Base-by-base conservation (phyloP, 2,329 filamentous ascomycete species). In the Fusarium protoensiforme region DNA sequence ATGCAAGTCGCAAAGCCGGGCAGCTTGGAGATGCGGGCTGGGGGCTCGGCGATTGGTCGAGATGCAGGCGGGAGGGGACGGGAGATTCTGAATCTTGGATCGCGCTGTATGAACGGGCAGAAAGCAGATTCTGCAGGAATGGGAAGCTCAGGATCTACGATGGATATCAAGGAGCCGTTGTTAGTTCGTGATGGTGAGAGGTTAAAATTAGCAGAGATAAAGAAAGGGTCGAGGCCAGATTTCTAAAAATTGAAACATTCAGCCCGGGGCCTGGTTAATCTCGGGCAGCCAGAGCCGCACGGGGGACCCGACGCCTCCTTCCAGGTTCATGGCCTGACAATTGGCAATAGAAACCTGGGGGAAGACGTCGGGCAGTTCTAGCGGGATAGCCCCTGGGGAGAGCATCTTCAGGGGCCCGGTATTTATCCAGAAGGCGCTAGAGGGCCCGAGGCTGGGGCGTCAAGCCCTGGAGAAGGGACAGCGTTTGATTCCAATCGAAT, bases 241-340 rank as follows among this genome's bases (percentile, higher is more conserved):
- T 72, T 74, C 68, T 63, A 68, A 74, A 61, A 72, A 68, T 74
- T 69, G 65, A 58, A 57, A 43, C 33, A 31, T 51, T 48, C 53
- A 31, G 48, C 54, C 57, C 59, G 63, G 71, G 67, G 63, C 43
- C 63, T 73, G 51, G 36, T 61, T 71, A 74, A 69, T 73, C 46
- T 71, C 33, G 38, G 54, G 54, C 61, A 74, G 72, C 61, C 65
- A 74, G 72, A 74, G 68, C 72, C 72, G 65, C 72, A 72, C 57
- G 68, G 71, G 22, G 68, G 24, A 58, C 66, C 64, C 62, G 56
- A 62, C 60, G 43, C 68, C 63, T 74, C 53, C 59, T 67, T 68
- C 72, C 72, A 69, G 68, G 72, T 67, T 62, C 72, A 74, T 74
- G 72, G 59, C 72, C 72, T 74, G 72, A 74, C 65, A 70, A 72